Evolutionary conservation across 2,329 filamentous ascomycete species (phyloP).

Genomic region (Teratosphaeria epicoccoides): DNA sequence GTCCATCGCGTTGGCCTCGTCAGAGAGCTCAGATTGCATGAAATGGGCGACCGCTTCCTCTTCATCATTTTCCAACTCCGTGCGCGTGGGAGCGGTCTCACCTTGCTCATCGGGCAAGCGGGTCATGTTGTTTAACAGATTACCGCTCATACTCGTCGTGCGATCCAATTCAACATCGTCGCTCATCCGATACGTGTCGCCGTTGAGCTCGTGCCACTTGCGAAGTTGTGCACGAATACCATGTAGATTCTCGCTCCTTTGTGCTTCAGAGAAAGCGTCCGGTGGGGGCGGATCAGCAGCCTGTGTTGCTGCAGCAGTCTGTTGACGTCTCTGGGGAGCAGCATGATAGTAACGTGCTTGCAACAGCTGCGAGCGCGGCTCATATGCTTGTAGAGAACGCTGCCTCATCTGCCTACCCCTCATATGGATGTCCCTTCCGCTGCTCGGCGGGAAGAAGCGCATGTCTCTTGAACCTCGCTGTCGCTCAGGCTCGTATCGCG

Average conservation of each 20-base stretch:
- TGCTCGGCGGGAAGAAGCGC: neutral
- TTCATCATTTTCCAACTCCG: constrained; percentile 17
- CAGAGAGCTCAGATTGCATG: constrained; percentile 11
- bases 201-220: constrained; percentile 36
- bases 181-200: constrained; percentile 6
- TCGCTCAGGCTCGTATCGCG: no score
- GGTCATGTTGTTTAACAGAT: constrained; percentile 18
- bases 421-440: neutral
- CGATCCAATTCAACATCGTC: neutral
- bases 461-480: no score
- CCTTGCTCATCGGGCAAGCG: constrained; percentile 20
- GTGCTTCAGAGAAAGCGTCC: neutral
- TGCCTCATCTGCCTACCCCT: neutral
- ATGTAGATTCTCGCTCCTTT: constrained; percentile 4
- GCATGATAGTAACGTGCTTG: neutral
- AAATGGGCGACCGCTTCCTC: constrained; percentile 13
- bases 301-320: neutral
- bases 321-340: neutral
- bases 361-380: neutral
- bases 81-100: constrained; percentile 6
- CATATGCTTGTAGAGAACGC: neutral
- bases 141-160: neutral
- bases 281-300: neutral
- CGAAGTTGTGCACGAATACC: constrained; percentile 28
- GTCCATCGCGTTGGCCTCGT: constrained; percentile 23